Conservation (phyloP, 768 basidiomycete species). For the Mrakia gelida region DNA sequence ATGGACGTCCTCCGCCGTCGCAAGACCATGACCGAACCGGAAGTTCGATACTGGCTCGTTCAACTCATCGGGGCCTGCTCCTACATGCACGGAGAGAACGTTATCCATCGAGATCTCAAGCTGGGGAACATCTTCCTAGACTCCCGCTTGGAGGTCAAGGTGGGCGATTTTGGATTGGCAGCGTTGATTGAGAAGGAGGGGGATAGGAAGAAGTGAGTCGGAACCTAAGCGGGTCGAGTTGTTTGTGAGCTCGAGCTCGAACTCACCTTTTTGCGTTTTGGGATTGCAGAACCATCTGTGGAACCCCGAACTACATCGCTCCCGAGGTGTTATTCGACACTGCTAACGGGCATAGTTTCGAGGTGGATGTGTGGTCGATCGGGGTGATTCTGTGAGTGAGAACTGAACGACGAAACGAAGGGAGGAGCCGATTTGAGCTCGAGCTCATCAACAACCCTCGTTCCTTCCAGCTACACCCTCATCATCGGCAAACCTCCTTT, state of each 20-base stretch:
- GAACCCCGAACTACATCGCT: slow-evolving; percentile 97
- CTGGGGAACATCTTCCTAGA: slow-evolving; percentile 93
- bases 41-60: slow-evolving; percentile 85
- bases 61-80: slow-evolving; percentile 93
- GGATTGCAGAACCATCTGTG: slow-evolving; percentile 71
- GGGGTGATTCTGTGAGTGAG: slow-evolving; percentile 72
- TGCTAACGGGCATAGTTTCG: slow-evolving; percentile 93
- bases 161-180: slow-evolving; percentile 95
- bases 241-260: background rate
- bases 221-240: background rate
- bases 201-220: slow-evolving; percentile 78
- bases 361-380: slow-evolving; percentile 96
- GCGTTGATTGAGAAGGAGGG: slow-evolving; percentile 94
- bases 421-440: background rate
- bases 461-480: slow-evolving; percentile 64
- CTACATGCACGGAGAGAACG: slow-evolving; percentile 94
- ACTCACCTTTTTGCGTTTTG: background rate
- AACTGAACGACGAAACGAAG: background rate
- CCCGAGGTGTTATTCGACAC: slow-evolving; percentile 96
- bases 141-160: slow-evolving; percentile 85
- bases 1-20: slow-evolving; percentile 75
- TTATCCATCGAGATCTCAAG: slow-evolving; percentile 97
- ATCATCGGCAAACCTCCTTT: slow-evolving; percentile 94
- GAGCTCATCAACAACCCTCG: background rate
- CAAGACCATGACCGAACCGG: slow-evolving; percentile 82